Evolutionary conservation across 352 stramenopile genomes (phyloP), one percentile per base, ranked within the genome.

Genomic region (Phytopythium mirpurense): DNA sequence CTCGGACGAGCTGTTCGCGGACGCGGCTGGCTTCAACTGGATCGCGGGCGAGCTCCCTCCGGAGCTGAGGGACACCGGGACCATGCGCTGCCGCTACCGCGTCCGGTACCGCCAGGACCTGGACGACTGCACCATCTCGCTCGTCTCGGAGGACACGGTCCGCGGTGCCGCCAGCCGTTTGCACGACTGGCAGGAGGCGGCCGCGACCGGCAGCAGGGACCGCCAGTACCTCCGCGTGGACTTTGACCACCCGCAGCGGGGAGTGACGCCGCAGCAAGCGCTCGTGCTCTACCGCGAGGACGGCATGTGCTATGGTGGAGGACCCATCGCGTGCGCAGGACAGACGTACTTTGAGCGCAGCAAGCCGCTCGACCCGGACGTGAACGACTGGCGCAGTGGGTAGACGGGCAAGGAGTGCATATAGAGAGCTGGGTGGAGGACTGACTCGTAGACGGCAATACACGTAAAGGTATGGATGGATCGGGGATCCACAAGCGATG

Each of bases 21-120:
- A 85, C 11, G 62, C 74, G 19, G 19, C 37, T 2, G 48, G 72
- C 35, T 96, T 98, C 58, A 95, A 97, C 72, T 98, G 95, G 93
- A 96, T 98, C 53, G 63, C 70, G 35, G 74, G 72, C 36, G 43
- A 72, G 6, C 9, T 74, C 5, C 80, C 81, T 10, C 36, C 49
- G 15, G 64, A 83, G 52, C 67, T 90, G 24, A 54, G 40, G 19
- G 41, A 72, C 4, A 72, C 44, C 2, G 76, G 74, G 6, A 46
- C 40, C 0, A 65, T 93, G 59, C 73, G 73, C 24, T 93, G 86
- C 49, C 71, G 73, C 21, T 96, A 94, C 44, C 75, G 84, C 24
- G 78, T 93, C 16, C 80, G 86, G 1, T 96, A 96, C 53, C 79
- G 84, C 41, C 86, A 93, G 36, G 62, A 78, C 9, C 59, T 91